A percentile compares a stretch with the other conserved stretches of the same genome.
Conservation (phyloP, 2,329 filamentous ascomycete species). For the Sclerotinia spermophila region DNA sequence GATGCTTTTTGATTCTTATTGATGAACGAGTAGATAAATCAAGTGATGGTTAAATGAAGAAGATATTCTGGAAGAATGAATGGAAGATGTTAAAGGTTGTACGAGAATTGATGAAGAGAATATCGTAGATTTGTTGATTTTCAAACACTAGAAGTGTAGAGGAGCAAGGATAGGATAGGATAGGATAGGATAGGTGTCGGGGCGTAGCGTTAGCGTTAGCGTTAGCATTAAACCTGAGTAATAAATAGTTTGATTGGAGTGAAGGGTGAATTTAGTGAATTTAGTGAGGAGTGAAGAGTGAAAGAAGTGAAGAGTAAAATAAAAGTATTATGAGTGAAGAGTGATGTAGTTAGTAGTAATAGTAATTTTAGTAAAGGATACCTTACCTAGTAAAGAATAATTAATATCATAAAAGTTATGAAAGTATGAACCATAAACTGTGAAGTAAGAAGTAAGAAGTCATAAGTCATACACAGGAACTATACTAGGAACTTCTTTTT, state of each 20-base stretch:
- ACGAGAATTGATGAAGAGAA: background rate
- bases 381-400: background rate
- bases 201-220: background rate
- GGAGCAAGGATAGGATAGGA: background rate
- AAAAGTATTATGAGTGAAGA: background rate
- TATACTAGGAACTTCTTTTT: background rate
- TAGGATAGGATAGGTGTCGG: background rate
- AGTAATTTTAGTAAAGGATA: background rate
- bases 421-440: background rate
- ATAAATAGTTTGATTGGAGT: too few species aligned
- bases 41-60: background rate
- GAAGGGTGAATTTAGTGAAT: background rate
- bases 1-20: background rate
- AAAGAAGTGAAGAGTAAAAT: background rate
- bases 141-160: background rate
- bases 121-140: background rate
- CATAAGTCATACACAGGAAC: too few species aligned
- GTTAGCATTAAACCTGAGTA: background rate
- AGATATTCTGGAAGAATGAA: background rate
- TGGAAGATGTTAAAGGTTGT: background rate
- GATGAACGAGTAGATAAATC: background rate
- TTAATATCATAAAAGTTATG: background rate
- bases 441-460: background rate
- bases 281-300: too few species aligned
- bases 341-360: background rate